A percentile compares a stretch with the other conserved stretches of the same genome.
Conservation (phyloP, 805 yeast genomes). For the Pichia paraexigua region DNA sequence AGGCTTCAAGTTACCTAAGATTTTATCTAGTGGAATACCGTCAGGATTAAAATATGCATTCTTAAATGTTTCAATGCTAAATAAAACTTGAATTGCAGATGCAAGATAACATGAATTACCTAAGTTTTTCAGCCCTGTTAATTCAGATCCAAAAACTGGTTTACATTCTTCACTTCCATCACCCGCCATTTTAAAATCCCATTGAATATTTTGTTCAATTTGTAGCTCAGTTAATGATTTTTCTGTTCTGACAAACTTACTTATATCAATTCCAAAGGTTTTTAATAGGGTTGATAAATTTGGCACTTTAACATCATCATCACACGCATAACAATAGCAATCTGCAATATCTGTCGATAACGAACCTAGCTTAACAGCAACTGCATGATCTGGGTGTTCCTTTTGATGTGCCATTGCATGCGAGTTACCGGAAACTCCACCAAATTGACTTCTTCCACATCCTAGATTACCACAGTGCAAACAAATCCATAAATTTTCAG, state of each 20-base stretch:
- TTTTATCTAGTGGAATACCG: constrained; percentile 28
- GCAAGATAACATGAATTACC: constrained; percentile 93
- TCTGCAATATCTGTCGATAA: constrained; percentile 75
- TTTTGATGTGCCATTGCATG: constrained; percentile 78
- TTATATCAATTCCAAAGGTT: constrained; percentile 61
- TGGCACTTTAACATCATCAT: constrained; percentile 81
- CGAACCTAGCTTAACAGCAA: constrained; percentile 89
- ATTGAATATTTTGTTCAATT: constrained; percentile 83
- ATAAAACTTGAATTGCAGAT: constrained; percentile 69
- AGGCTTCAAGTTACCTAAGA: constrained; percentile 39
- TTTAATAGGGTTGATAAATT: constrained; percentile 39
- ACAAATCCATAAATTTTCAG: constrained; percentile 87
- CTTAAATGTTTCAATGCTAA: constrained; percentile 35
- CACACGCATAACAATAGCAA: constrained; percentile 80
- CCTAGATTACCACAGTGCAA: constrained; percentile 84
- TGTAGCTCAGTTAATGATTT: constrained; percentile 83
- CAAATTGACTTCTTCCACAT: constrained; percentile 93
- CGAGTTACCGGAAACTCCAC: constrained; percentile 88
- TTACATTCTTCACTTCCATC: constrained; percentile 55
- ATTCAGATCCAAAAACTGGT: constrained; percentile 66
- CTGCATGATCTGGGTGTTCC: constrained; percentile 47
- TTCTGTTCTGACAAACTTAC: constrained; percentile 61
- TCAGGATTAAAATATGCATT: constrained; percentile 31
- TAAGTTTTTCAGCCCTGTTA: constrained; percentile 80
- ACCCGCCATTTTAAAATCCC: constrained; percentile 83